A percentile compares a stretch with the other conserved stretches of the same genome.
These are phyloP conservation scores for Fonsecaea erecta DNA, from an alignment of 2,329 filamentous ascomycete genomes.

Conservation along the genomic window DNA sequence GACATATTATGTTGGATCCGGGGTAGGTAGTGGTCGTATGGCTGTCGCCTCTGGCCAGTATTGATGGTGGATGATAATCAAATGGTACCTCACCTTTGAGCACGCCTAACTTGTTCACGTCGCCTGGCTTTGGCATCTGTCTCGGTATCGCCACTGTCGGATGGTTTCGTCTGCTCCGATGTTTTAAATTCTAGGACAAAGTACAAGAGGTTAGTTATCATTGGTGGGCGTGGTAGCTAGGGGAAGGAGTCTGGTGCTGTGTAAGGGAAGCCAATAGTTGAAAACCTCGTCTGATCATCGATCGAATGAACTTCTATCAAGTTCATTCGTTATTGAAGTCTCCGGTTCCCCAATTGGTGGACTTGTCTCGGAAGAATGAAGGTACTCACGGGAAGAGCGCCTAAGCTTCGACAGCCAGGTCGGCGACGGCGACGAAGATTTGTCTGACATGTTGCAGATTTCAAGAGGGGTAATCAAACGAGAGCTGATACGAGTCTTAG, in stretches of 20 bases:
- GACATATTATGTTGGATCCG: not conserved
- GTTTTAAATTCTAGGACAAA: not conserved
- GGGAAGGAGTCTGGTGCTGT: not conserved
- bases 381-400: constrained; percentile 10
- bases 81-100: constrained; percentile 38
- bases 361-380: not conserved
- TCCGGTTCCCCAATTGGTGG: not conserved
- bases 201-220: not conserved
- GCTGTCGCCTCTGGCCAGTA: not conserved
- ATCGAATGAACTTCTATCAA: not conserved
- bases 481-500: not conserved
- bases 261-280: not conserved
- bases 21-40: not conserved
- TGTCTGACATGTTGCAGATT: constrained; percentile 22
- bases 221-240: not conserved
- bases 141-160: constrained; percentile 9
- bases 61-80: not conserved
- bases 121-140: constrained; percentile 32
- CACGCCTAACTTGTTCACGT: constrained; percentile 41
- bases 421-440: constrained; percentile 24
- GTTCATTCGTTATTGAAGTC: not conserved
- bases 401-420: constrained; percentile 24
- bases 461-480: constrained; percentile 11
- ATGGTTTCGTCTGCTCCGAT: not conserved
- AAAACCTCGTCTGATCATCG: not conserved